These are phyloP conservation scores for Dactylellina drechsleri DNA, from an alignment of 2,329 filamentous ascomycete species.

Conservation along the genomic window DNA sequence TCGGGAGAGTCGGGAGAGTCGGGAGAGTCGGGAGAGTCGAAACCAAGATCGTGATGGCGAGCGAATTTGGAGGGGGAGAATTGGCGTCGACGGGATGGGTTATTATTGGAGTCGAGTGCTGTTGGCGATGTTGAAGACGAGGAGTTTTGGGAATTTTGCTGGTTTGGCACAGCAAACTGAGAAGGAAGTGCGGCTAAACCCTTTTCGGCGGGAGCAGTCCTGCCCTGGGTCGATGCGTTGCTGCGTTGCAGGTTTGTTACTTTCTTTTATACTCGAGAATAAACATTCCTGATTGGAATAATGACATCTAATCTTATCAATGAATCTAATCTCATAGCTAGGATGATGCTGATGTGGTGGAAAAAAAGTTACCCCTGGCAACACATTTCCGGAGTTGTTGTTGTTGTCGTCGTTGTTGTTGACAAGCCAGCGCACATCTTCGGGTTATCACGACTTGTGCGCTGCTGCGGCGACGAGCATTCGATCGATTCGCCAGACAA, in stretches of 20 bases:
- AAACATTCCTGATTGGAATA: too few species aligned
- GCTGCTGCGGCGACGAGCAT: too few species aligned
- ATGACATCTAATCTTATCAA: neutral
- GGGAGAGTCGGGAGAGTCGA: neutral
- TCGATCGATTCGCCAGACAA: too few species aligned
- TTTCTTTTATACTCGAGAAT: neutral
- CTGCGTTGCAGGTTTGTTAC: neutral
- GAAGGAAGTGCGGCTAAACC: conserved; percentile 22
- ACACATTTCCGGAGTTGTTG: conserved; percentile 13
- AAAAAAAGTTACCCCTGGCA: conserved; percentile 50
- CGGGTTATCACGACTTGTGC: too few species aligned
- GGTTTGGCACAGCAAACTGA: conserved; percentile 5
- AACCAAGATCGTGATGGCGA: conserved; percentile 38
- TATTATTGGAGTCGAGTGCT: conserved; percentile 30
- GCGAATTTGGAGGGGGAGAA: conserved; percentile 29
- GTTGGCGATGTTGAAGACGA: conserved; percentile 28
- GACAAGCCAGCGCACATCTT: neutral
- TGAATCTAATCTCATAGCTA: conserved; percentile 6
- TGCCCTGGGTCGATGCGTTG: neutral
- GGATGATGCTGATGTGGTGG: neutral
- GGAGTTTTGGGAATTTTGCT: conserved; percentile 35
- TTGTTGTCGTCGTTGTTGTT: too few species aligned
- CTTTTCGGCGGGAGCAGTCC: conserved; percentile 41
- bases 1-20: neutral
- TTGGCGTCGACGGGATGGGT: conserved; percentile 28